These are phyloP conservation scores for Sporothrix luriei DNA, from an alignment of 2,329 filamentous ascomycete species.

Conservation along the genomic window DNA sequence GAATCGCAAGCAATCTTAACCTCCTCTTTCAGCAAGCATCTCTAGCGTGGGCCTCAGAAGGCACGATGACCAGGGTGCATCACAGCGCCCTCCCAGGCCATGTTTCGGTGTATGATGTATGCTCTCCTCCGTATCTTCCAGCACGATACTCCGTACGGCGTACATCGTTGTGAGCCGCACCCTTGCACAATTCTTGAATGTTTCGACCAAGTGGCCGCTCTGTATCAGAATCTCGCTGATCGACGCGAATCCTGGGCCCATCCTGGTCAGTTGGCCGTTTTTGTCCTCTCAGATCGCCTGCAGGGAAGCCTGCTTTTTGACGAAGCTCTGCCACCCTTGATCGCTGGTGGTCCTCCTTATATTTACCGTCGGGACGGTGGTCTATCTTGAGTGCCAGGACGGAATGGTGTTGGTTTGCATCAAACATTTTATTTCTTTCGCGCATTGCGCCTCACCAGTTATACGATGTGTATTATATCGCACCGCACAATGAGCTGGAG, in stretches of 20 bases:
- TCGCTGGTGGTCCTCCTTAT: too few species aligned
- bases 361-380: not conserved
- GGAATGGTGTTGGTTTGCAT: too few species aligned
- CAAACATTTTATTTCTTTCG: too few species aligned
- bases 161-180: not conserved
- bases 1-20: constrained; percentile 12
- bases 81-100: not conserved
- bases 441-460: too few species aligned
- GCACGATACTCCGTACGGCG: not conserved
- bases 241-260: not conserved
- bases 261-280: not conserved
- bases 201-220: constrained; percentile 24
- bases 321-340: not conserved
- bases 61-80: not conserved
- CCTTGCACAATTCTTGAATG: not conserved
- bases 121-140: not conserved
- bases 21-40: constrained; percentile 10
- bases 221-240: constrained; percentile 26
- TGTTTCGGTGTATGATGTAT: not conserved
- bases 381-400: too few species aligned
- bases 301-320: constrained; percentile 8
- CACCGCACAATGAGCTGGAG: constrained; percentile 3
- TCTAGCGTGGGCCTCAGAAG: constrained; percentile 9
- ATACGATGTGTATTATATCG: not conserved
- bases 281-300: not conserved